Base-by-base conservation (phyloP, 805 yeast genomes). In the Pichia paraexigua region DNA sequence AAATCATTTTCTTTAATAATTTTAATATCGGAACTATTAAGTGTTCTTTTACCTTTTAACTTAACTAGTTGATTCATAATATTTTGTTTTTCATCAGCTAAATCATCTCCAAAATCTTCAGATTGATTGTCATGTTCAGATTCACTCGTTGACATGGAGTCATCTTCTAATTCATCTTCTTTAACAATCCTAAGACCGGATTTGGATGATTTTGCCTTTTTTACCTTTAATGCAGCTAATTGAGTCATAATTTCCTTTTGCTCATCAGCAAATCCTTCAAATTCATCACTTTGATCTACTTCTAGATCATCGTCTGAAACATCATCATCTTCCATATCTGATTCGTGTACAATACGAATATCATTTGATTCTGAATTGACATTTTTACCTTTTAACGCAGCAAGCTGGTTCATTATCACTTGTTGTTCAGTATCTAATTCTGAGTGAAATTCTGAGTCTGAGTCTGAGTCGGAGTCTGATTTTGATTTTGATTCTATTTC, bases 151-250 rank as follows among this genome's bases (percentile, higher is more conserved):
- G 28, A 37, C 21, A 43, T 52, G 24, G 41, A 47, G 59, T 61
- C 60, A 12, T 43, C n/a, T 8, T 58, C 58, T 1, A 60, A 30
- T 2, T 63, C 63, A 40, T 59, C 66, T 35, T 60, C 67, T 45
- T 65, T 56, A 12, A 62, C 60, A 40, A 69, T 56, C 42, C 56
- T 53, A 12, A 46, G 22, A 22, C 17, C 22, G 15, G 24, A 13
- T 41, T 48, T 41, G 17, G 27, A 10, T 13, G 20, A 25, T 17
- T 28, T 39, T 22, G 30, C 12, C 30, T 52, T 67, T 49, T 55
- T 66, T 30, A 60, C 69, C 56, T 71, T 76, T 50, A 68, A 53
- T 43, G 69, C 71, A 62, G 67, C 73, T 51, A 75, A 59, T 5
- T 74, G 71, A 2, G 68, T 30, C 35, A 13, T 30, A 13, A 30